Evolutionary conservation across 441 rosid species (phyloP).

Genomic region (Erodium trifolium): DNA sequence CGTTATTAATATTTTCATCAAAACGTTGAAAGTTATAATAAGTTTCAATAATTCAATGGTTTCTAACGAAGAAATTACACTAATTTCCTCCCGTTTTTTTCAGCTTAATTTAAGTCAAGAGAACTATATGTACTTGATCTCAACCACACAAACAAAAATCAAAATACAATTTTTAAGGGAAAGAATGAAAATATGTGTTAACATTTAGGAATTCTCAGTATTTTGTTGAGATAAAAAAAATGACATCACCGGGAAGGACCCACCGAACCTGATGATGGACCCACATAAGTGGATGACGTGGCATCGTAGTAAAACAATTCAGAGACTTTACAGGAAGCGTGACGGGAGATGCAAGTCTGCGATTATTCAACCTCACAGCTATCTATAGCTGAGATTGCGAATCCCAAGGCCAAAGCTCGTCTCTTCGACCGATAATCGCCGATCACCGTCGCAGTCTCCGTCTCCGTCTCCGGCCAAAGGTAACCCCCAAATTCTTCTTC

Average conservation of each 20-base stretch:
- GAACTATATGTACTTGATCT: not conserved
- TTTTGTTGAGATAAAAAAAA: not conserved
- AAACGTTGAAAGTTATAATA: too few relatives aligned
- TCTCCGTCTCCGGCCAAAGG: slow-evolving; percentile 6
- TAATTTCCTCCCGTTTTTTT: not conserved
- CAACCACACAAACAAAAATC: not conserved
- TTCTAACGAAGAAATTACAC: not conserved
- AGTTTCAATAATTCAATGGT: too few relatives aligned
- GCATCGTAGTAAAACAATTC: not conserved
- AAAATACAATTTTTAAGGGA: too few relatives aligned
- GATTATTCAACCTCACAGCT: not conserved
- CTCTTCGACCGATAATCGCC: not conserved
- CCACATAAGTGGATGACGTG: not conserved
- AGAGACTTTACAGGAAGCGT: slow-evolving; percentile 2
- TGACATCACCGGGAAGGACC: not conserved
- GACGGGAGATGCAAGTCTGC: slow-evolving; percentile 9
- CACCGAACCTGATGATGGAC: not conserved
- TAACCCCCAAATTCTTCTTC: not conserved
- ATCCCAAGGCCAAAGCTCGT: not conserved
- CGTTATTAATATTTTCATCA: too few relatives aligned
- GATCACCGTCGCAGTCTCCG: not conserved
- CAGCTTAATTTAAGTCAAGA: not conserved
- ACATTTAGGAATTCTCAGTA: not conserved
- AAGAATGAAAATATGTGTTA: too few relatives aligned
- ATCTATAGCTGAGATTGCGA: not conserved